Evolutionary conservation across 2,329 filamentous ascomycete species (phyloP), one percentile per base, ranked within the genome.

Genomic region (Botryosphaeria agaves): DNA sequence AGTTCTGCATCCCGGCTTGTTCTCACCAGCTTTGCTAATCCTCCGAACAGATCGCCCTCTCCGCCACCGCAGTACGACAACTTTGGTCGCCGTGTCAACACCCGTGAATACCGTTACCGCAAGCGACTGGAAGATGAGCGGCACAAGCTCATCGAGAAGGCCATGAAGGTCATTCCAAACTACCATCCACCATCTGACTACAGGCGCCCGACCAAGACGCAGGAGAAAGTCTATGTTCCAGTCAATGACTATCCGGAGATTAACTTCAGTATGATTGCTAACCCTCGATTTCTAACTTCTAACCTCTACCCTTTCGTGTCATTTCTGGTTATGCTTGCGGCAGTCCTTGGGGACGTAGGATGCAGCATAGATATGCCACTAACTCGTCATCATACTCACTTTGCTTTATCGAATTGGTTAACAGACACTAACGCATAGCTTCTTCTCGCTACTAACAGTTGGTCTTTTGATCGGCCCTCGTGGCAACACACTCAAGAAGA

Each of bases 261-360:
- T 76, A 98, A 98, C 78, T 98, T 98, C 83, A 98, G 89, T 98
- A 94, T 87, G 87, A 87, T 89, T 85, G 77, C 85, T 93, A 93
- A 93, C 83, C 84, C 83, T 84, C 74, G 49, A 49, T 49, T 48
- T 38, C 53, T 55, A 53, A 56, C 49, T 46, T 47, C 28, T 41
- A 38, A 42, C 37, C 61, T 45, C 47, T 48, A 41, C 47, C 43
- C 55, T 53, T 12, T 18, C 18, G n/a, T 18, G 9, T 29, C 14
- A 14, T 6, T 18, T 19, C 14, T 29, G 28, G 17, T 29, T 14
- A 19, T 18, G 11, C 15, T 7, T 18, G 28, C 18, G n/a, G 18
- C 15, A 20, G 8, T 21, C 23, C 18, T n/a, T 11, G 7, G 18
- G 11, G 16, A n/a, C 21, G 9, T 23, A 23, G 26, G 25, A 8